Conservation (phyloP, 2,329 filamentous ascomycete genomes). For the Colletotrichum sp. region DNA sequence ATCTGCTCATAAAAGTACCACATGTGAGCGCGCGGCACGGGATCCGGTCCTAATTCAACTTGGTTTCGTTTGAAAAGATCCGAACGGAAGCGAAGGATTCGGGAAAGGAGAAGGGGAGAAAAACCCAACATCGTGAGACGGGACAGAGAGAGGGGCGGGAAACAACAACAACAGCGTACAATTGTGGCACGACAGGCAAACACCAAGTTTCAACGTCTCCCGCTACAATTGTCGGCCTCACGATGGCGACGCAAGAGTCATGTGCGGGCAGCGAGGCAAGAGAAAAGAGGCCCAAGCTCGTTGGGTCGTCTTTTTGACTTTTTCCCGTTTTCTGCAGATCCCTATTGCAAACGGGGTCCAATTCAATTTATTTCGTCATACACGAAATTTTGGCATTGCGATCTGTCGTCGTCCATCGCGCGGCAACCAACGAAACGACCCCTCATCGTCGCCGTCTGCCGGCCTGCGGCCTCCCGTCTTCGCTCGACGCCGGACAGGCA, state of each 20-base stretch:
- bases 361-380: slow-evolving; percentile 4
- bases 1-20: background rate
- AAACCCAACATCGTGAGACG: background rate
- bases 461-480: background rate
- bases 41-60: background rate
- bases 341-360: slow-evolving; percentile 2
- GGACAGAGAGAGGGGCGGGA: background rate
- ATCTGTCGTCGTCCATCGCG: background rate
- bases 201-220: background rate
- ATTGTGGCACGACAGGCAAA: background rate
- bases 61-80: background rate
- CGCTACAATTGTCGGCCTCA: background rate
- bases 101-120: background rate
- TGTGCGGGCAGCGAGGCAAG: background rate
- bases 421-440: background rate
- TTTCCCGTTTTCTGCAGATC: slow-evolving; percentile 11
- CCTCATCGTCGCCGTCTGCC: background rate
- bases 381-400: background rate
- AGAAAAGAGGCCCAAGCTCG: background rate
- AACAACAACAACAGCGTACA: background rate
- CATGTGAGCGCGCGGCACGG: background rate
- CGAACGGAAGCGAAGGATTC: background rate
- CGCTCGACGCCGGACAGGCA: background rate
- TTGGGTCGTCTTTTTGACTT: background rate
- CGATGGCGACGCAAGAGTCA: background rate